phyloP scores from a whole-genome alignment of 2,329 filamentous ascomycete genomes.

The Knufia petricola region DNA sequence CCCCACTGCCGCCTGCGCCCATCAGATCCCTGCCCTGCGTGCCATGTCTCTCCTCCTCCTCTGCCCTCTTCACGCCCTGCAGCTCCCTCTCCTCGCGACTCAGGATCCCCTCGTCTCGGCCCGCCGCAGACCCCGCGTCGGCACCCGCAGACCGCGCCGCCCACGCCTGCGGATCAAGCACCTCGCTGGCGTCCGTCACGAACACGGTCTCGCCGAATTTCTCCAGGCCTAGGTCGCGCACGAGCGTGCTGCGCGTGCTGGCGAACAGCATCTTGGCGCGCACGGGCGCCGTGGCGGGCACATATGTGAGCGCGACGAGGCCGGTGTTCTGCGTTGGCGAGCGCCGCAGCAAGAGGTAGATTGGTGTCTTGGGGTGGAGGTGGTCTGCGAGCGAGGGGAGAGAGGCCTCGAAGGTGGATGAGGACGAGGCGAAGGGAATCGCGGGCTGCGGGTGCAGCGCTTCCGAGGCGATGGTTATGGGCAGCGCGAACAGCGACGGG shows the following conservation, averaged over 20 bases:
- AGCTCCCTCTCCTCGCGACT: conserved; percentile 52
- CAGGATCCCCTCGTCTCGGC: conserved; percentile 42
- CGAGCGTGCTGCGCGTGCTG: conserved; percentile 51
- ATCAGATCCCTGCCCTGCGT: conserved; percentile 41
- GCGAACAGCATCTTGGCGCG: conserved; percentile 59
- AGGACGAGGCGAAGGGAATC: conserved; percentile 32
- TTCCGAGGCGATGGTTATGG: conserved; percentile 38
- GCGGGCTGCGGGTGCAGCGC: conserved; percentile 32
- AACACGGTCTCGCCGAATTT: conserved; percentile 51
- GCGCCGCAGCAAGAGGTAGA: conserved; percentile 51
- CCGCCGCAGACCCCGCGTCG: conserved; percentile 16
- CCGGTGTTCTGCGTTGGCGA: conserved; percentile 26
- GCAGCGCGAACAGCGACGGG: conserved; percentile 35
- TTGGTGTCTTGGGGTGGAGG: conserved; percentile 46
- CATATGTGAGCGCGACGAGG: conserved; percentile 50
- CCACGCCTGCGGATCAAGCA: conserved; percentile 45
- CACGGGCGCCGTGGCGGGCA: conserved; percentile 53
- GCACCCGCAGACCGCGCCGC: conserved; percentile 38
- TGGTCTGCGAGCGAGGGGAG: conserved; percentile 41
- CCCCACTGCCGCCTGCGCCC: conserved; percentile 35
- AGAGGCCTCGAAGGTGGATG: conserved; percentile 43
- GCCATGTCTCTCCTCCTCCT: conserved; percentile 47
- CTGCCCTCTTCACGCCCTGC: conserved; percentile 48
- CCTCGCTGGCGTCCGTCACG: conserved; percentile 49
- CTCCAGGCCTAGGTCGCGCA: conserved; percentile 52